phyloP scores from a whole-genome alignment of 2,329 filamentous ascomycete genomes.

The Coniella vitis region DNA sequence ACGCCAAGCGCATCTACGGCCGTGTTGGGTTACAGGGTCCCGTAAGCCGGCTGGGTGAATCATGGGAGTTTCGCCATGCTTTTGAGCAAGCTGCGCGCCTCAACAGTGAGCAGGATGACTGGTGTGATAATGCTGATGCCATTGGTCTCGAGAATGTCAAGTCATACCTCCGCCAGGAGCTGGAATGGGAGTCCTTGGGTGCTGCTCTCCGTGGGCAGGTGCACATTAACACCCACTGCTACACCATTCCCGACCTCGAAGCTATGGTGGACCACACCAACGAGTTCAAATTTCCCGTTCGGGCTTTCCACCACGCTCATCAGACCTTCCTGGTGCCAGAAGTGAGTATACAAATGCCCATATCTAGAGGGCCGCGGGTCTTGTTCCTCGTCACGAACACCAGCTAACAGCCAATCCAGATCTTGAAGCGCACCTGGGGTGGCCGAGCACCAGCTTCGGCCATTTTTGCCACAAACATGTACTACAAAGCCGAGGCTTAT shows the following conservation, averaged over 20 bases:
- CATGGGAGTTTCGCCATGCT: conserved; percentile 61
- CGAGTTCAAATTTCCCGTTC: conserved; percentile 61
- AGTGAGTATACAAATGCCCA: conserved; percentile 29
- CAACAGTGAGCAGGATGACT: conserved; percentile 58
- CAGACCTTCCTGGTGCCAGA: conserved; percentile 61
- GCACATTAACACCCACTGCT: conserved; percentile 65
- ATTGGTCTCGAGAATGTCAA: conserved; percentile 44
- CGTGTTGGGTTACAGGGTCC: conserved; percentile 46
- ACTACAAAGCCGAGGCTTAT: conserved; percentile 63
- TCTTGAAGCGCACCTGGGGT: conserved; percentile 51
- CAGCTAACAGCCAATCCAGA: conserved; percentile 24
- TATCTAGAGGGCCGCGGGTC: too few relatives aligned
- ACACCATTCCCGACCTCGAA: conserved; percentile 52
- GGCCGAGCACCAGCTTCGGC: conserved; percentile 48
- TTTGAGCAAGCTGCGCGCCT: conserved; percentile 55
- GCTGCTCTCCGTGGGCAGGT: conserved; percentile 62
- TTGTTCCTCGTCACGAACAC: neutral
- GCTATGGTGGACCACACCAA: conserved; percentile 64
- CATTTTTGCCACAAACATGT: conserved; percentile 68
- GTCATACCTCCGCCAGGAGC: conserved; percentile 53
- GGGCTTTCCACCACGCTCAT: conserved; percentile 65
- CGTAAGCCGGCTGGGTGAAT: conserved; percentile 58
- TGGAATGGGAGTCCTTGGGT: conserved; percentile 56
- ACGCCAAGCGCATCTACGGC: conserved; percentile 57
- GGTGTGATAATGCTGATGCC: conserved; percentile 52